phyloP scores from a whole-genome alignment of 192 early-diverging fungal genomes.

The Coemansia sp. region DNA sequence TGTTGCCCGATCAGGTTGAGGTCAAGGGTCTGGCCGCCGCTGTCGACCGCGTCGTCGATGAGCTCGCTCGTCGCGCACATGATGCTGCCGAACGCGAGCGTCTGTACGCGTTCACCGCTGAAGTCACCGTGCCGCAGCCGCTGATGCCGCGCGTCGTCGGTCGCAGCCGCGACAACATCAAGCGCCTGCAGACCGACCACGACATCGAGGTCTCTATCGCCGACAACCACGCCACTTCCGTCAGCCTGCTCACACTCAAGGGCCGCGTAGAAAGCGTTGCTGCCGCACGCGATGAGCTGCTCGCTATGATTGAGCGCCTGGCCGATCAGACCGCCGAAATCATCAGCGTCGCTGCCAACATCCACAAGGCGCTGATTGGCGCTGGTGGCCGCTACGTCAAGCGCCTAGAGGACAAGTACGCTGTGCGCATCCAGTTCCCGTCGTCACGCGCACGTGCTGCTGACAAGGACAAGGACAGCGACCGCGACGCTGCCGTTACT shows the following conservation, averaged over 20 bases:
- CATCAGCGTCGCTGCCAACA: constrained; percentile 60
- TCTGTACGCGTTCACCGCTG: constrained; percentile 67
- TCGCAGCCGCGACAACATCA: constrained; percentile 83
- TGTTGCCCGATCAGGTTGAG: constrained; percentile 68
- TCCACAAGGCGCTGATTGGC: constrained; percentile 75
- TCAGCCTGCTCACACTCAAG: constrained; percentile 67
- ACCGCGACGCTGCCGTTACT: constrained; percentile 55
- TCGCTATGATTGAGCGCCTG: constrained; percentile 63
- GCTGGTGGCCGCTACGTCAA: constrained; percentile 67
- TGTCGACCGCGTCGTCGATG: constrained; percentile 68
- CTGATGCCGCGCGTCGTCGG: constrained; percentile 81
- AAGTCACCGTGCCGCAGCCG: constrained; percentile 70
- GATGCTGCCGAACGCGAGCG: constrained; percentile 71
- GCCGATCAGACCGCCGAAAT: constrained; percentile 63
- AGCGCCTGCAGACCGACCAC: constrained; percentile 72
- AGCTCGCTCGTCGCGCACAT: constrained; percentile 66
- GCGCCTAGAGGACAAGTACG: constrained; percentile 75
- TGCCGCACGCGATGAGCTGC: constrained; percentile 69
- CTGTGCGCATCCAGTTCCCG: constrained; percentile 71
- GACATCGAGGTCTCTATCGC: constrained; percentile 70
- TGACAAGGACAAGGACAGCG: constrained; percentile 5
- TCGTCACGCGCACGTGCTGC: constrained; percentile 45
- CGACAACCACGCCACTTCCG: constrained; percentile 7
- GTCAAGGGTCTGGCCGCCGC: constrained; percentile 79
- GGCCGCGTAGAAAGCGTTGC: constrained; percentile 78